Evolutionary conservation across 2,329 filamentous ascomycete genomes (phyloP).

Genomic region (Thielaviopsis ethacetica): DNA sequence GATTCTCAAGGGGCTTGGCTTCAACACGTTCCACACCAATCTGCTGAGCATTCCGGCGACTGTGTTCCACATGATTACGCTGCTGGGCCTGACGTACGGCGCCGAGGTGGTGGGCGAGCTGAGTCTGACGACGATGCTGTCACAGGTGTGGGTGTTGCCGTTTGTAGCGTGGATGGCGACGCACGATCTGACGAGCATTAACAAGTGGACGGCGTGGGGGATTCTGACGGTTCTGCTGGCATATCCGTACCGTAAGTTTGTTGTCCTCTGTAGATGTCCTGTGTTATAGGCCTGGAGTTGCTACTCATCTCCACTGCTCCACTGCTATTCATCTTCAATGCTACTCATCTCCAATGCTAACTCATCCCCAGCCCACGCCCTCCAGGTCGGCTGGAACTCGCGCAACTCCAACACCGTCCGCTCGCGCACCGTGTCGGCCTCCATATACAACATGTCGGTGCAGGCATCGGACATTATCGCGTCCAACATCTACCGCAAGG

Average conservation of each 20-base stretch:
- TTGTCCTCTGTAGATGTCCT: not conserved
- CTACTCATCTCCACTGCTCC: too few relatives aligned
- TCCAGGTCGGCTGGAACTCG: conserved; percentile 39
- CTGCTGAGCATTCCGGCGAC: conserved; percentile 35
- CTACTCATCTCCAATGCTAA: too few relatives aligned
- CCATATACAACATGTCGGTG: conserved; percentile 35
- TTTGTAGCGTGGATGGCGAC: conserved; percentile 30
- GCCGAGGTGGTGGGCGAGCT: conserved; percentile 27
- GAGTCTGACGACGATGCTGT: conserved; percentile 26
- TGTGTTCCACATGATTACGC: conserved; percentile 21
- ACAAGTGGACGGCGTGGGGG: conserved; percentile 21
- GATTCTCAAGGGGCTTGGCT: conserved; percentile 32
- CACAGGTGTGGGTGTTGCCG: conserved; percentile 37
- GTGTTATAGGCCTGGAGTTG: too few relatives aligned
- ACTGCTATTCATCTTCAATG: too few relatives aligned
- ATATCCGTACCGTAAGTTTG: conserved; percentile 18
- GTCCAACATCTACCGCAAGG: conserved; percentile 27
- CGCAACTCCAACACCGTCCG: conserved; percentile 42
- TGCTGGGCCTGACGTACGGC: conserved; percentile 29
- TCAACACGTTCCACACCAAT: conserved; percentile 36
- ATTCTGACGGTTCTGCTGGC: conserved; percentile 21
- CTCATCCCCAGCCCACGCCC: conserved; percentile 25
- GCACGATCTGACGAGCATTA: conserved; percentile 15
- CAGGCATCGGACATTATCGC: conserved; percentile 20
- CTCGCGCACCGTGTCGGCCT: conserved; percentile 39